A percentile compares a stretch with the other conserved stretches of the same genome.
phyloP scores from a whole-genome alignment of 208 protist species.

The Trypanosoma caninum region DNA sequence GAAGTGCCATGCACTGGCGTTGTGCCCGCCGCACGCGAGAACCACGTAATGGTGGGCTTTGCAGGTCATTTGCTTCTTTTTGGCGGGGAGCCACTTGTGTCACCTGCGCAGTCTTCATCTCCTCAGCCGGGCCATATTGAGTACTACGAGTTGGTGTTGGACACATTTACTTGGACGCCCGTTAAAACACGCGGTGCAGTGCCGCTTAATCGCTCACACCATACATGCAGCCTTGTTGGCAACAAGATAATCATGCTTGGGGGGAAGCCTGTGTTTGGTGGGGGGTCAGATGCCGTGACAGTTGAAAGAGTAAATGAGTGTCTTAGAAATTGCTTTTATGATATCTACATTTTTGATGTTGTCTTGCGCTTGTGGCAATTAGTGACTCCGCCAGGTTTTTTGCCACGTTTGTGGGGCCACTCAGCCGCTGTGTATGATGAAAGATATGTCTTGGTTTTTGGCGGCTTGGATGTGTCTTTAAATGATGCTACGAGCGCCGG shows the following conservation, averaged over 20 bases:
- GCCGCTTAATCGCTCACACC: slow-evolving; percentile 28
- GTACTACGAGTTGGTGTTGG: slow-evolving; percentile 32
- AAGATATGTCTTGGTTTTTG: slow-evolving; percentile 22
- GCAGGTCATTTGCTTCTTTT: slow-evolving; percentile 15
- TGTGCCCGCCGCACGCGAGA: slow-evolving; percentile 9
- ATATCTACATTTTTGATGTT: slow-evolving; percentile 26
- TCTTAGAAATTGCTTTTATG: slow-evolving; percentile 24
- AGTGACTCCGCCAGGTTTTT: neutral
- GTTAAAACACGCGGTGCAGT: slow-evolving; percentile 21
- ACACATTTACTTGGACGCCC: slow-evolving; percentile 22
- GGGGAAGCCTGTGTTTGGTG: slow-evolving; percentile 15
- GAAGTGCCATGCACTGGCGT: slow-evolving; percentile 14
- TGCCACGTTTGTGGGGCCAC: slow-evolving; percentile 27
- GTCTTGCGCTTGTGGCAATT: slow-evolving; percentile 23
- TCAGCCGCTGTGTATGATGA: slow-evolving; percentile 18
- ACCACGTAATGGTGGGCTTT: slow-evolving; percentile 9
- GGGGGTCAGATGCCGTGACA: neutral
- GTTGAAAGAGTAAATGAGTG: slow-evolving; percentile 9
- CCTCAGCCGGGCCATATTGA: neutral
- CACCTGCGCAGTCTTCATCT: neutral
- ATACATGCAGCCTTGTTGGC: slow-evolving; percentile 18
- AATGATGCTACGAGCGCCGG: neutral
- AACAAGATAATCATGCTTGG: slow-evolving; percentile 23
- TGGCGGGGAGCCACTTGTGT: slow-evolving; percentile 24
- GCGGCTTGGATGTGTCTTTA: slow-evolving; percentile 23